Evolutionary conservation across 345 rosid genomes (phyloP).

Genomic region (Zanthoxylum bungeanum): DNA sequence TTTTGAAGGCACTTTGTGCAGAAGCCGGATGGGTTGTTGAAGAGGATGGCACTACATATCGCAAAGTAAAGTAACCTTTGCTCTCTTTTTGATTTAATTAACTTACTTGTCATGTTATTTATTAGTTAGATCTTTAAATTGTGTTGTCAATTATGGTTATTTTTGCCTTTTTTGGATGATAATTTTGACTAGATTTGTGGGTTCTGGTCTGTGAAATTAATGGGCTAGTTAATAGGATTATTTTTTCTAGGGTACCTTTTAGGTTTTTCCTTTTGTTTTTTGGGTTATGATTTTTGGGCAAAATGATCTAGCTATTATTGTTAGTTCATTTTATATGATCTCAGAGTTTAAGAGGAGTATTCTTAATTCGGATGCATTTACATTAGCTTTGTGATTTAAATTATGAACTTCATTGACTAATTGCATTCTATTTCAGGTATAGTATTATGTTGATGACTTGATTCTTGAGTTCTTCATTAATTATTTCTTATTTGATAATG

Average conservation of each 20-base stretch:
- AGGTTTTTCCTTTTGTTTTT: not conserved
- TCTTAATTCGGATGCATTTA: not conserved
- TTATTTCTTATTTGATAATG: not conserved
- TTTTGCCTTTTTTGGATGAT: not conserved
- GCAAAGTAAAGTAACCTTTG: slow-evolving; percentile 52
- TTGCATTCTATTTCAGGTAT: not conserved
- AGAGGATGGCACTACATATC: slow-evolving; percentile 92
- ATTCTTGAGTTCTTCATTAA: not conserved
- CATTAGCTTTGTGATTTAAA: not conserved
- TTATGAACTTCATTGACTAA: not conserved
- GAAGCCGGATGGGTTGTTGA: slow-evolving; percentile 99
- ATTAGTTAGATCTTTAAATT: slow-evolving; percentile 20
- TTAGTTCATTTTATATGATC: not conserved
- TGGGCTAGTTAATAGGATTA: not conserved
- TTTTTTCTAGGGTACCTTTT: not conserved
- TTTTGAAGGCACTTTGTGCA: slow-evolving; percentile 77
- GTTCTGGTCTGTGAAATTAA: not conserved
- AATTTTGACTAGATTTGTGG: slow-evolving; percentile 3
- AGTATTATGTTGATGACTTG: too few species aligned
- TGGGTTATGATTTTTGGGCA: not conserved
- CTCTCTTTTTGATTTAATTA: not conserved
- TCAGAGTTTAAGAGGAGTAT: not conserved
- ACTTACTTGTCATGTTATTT: not conserved
- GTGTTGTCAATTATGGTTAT: not conserved
- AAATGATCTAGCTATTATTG: not conserved